Evolutionary conservation across 495 filamentous ascomycete genomes (phyloP), one percentile per base, ranked within the genome.

Genomic region (Neurospora intermedia): DNA sequence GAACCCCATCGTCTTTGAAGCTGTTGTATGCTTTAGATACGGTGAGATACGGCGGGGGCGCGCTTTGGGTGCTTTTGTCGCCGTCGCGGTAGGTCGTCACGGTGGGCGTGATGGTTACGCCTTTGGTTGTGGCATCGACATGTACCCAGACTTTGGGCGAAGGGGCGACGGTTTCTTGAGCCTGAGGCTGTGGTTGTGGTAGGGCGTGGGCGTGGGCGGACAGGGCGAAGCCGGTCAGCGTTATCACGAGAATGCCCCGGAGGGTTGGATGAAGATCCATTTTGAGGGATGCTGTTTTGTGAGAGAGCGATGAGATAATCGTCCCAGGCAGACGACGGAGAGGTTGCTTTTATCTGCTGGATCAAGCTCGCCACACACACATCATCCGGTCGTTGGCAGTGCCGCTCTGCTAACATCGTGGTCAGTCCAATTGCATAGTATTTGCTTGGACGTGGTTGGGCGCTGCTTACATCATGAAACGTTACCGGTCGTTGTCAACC

Each of bases 81-180:
- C 77, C 79, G 66, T 78, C 72, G n/a, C 43, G 70, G 27, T 66
- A 27, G 9, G 75, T 77, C 69, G 73, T 75, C 18, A 78, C 74
- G n/a, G 20, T 43, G 9, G 80, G 80, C 4, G 48, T 73, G 69
- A 77, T 69, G 69, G 80, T 82, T 8, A 20, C n/a, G 16, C 75
- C 76, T 9, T 40, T 27, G 71, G 78, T 80, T 23, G 45, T 13
- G 10, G 71, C 20, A 74, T 79, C 74, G 42, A 82, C 75, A 3
- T 75, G 75, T 1, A 82, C 76, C 80, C 80, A 82, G 0, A 71
- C 71, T 39, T 74, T 70, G 3, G 73, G 72, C 7, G 75, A 70
- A 4, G 43, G 41, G 45, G 62, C 31, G 42, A 71, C 70, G 40
- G 73, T 69, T 11, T 73, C 62, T 66, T 43, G 54, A 31, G 43